phyloP scores from a whole-genome alignment of 2,329 filamentous ascomycete species.

The Apiospora pterosperma region DNA sequence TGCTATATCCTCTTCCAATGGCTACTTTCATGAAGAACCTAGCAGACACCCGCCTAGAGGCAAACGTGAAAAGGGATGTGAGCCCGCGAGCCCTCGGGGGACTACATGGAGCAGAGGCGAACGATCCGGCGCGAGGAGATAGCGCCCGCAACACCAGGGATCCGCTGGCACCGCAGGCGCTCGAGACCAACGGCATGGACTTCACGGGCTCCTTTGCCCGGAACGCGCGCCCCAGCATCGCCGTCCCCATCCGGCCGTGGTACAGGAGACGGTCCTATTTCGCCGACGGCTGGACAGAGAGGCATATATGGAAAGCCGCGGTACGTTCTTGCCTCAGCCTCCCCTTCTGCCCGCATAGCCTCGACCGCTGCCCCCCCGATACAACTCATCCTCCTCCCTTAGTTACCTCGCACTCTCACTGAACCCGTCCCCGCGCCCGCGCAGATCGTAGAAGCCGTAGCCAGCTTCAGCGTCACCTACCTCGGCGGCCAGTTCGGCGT shows the following conservation, averaged over 20 bases:
- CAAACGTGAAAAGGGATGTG: neutral
- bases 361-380: no score
- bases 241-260: neutral
- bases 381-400: no score
- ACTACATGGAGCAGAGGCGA: neutral
- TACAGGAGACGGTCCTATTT: neutral
- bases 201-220: neutral
- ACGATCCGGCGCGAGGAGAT: neutral
- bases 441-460: neutral
- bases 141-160: neutral
- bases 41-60: neutral
- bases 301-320: neutral
- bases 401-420: neutral
- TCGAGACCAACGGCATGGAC: neutral
- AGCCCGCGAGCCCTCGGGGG: neutral
- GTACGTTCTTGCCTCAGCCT: no score
- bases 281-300: neutral
- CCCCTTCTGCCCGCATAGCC: no score
- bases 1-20: neutral
- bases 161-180: neutral
- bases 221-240: neutral
- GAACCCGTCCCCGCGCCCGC: neutral
- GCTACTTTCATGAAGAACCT: neutral
- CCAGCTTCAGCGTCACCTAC: neutral
- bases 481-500: neutral